Evolutionary conservation across 495 filamentous ascomycete genomes (phyloP).

Genomic region (Lasiosphaeria miniovina): DNA sequence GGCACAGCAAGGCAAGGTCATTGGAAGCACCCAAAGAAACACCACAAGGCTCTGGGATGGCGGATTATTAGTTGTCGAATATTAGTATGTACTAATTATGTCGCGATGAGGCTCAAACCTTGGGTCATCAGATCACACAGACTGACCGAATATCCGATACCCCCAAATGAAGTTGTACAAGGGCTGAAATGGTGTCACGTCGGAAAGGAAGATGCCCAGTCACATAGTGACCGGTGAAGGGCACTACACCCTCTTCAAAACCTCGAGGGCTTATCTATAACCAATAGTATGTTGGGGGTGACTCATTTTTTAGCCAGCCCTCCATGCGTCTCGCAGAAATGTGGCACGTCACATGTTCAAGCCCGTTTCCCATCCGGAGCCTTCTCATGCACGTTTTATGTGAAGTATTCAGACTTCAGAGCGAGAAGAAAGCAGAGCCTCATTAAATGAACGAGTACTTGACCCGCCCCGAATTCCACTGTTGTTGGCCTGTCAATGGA

Average conservation of each 20-base stretch:
- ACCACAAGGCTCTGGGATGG: too few species aligned
- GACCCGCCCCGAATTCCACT: background rate
- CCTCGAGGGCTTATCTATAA: slow-evolving; percentile 1
- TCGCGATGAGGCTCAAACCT: background rate
- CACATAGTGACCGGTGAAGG: background rate
- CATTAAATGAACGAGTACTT: background rate
- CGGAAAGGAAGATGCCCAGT: background rate
- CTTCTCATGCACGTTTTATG: background rate
- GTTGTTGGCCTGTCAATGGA: background rate
- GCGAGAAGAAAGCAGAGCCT: background rate
- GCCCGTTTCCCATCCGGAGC: background rate
- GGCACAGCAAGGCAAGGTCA: too few species aligned
- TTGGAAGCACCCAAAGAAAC: too few species aligned
- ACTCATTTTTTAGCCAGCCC: background rate
- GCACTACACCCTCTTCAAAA: slow-evolving; percentile 1
- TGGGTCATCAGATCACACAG: background rate
- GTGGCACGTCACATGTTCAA: background rate
- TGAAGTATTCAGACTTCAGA: background rate
- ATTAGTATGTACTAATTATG: background rate
- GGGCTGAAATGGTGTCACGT: background rate
- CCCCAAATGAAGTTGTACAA: background rate
- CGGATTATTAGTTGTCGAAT: too few species aligned
- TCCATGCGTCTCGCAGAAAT: background rate
- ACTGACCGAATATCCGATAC: background rate
- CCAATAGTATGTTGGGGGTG: background rate